Evolutionary conservation across 78 protist genomes (phyloP).

Genomic region (Dictyostelium intermedium): DNA sequence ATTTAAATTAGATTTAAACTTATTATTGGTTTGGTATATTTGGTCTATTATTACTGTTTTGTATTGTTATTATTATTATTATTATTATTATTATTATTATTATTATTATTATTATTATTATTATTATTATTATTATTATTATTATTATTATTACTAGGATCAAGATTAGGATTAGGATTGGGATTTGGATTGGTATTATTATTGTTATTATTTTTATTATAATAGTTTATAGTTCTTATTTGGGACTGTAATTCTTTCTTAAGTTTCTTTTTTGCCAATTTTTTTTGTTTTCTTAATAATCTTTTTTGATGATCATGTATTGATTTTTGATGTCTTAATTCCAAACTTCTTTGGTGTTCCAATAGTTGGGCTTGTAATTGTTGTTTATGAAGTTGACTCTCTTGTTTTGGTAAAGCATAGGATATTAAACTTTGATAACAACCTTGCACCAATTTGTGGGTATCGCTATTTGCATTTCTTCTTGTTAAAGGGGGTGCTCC

Average conservation of each 20-base stretch:
- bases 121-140: too few relatives aligned
- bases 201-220: too few relatives aligned
- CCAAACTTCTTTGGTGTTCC: not conserved
- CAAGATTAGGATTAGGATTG: too few relatives aligned
- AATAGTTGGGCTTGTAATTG: constrained; percentile 1
- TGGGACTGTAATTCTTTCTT: not conserved
- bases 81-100: too few relatives aligned
- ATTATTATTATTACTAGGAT: too few relatives aligned
- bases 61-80: too few relatives aligned
- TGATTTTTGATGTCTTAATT: not conserved
- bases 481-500: constrained; percentile 11
- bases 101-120: too few relatives aligned
- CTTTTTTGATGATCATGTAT: not conserved
- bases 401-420: not conserved
- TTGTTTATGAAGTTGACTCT: not conserved
- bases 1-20: too few relatives aligned
- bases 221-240: not conserved
- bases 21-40: too few relatives aligned
- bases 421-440: not conserved
- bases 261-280: not conserved
- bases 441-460: not conserved
- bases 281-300: not conserved
- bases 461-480: not conserved
- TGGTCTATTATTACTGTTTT: not conserved
- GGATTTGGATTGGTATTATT: too few relatives aligned